Percentiles rank a stretch among this genome's conserved stretches.
Conservation (phyloP, 2,329 filamentous ascomycete species). For the Phyllosticta citrichinensis region DNA sequence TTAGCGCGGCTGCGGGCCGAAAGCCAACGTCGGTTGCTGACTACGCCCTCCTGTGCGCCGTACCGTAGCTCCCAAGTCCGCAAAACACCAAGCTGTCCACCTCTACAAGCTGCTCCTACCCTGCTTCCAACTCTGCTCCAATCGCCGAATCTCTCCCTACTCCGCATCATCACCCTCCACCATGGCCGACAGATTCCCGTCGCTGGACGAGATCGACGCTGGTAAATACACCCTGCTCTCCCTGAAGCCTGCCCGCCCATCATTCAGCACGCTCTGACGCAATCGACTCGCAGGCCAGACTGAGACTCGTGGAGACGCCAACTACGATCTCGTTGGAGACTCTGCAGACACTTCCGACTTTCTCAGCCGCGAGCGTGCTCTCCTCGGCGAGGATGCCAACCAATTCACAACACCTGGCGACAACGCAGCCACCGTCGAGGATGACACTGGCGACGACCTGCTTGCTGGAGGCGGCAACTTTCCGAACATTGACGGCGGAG, state of each 20-base stretch:
- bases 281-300: conserved; percentile 51
- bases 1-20: not conserved
- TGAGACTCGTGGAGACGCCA: conserved; percentile 45
- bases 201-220: conserved; percentile 43
- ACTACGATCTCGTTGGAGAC: conserved; percentile 41
- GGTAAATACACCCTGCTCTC: conserved; percentile 26
- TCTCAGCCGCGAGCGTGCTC: conserved; percentile 79
- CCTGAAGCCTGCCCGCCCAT: conserved; percentile 1
- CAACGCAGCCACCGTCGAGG: conserved; percentile 51
- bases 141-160: not conserved
- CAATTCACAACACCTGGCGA: conserved; percentile 77
- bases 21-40: not conserved
- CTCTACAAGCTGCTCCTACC: not conserved
- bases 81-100: conserved; percentile 6
- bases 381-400: conserved; percentile 84
- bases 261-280: conserved; percentile 1
- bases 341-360: conserved; percentile 68
- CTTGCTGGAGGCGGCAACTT: conserved; percentile 48
- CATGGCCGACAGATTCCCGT: conserved; percentile 44
- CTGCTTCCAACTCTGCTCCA: not conserved
- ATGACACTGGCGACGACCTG: conserved; percentile 58
- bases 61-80: conserved; percentile 4
- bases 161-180: conserved; percentile 12
- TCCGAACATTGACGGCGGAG: conserved; percentile 28
- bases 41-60: conserved; percentile 7